Base-by-base conservation (phyloP, 352 stramenopile genomes). In the Phytophthora niederhauseri region DNA sequence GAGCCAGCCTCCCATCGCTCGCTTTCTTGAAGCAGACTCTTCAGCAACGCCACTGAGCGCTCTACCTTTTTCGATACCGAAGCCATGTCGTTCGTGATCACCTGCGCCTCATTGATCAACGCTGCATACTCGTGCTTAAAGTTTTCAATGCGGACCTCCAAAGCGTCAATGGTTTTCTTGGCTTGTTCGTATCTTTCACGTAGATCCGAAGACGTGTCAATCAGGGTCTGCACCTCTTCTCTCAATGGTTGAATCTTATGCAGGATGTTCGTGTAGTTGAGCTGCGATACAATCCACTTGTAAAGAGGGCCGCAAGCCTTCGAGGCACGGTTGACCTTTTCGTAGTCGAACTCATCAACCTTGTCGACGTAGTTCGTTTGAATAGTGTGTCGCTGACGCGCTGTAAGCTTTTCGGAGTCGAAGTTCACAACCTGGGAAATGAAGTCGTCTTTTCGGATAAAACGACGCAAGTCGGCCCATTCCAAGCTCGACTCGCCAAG, bases 391-490 rank as follows among this genome's bases (percentile, higher is more conserved):
- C 98, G 98, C 76, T 99, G 95, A 38, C 93, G 91, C 20, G 84
- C 75, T 24, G 94, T 98, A 15, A 99, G 80, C 51, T 98, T 98
- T 66, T 99, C 92, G 8, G 97, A 98, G 76, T 99, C 91, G 75
- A 99, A 99, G 78, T 99, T 98, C 4, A 99, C 88, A 70, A 99
- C 98, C 52, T 89, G 98, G 6, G 96, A 92, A 76, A 99, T 99
- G 74, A 99, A 99, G 65, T 99, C 97, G 51, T 98, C 91, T 55
- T 97, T 97, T 34, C 93, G 89, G 64, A 99, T 96, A 58, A 99
- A 96, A 66, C 99, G 99, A 65, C 97, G 93, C 22, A 99, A 89
- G 73, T 99, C 97, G 34, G 84, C 80, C 98, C 98, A 99, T 36
- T 99, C 97, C 20, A 97, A 81, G 66, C 91, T 98, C 4, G 87